Conservation (phyloP, 345 rosid species). For the Eucalyptus cloeziana region DNA sequence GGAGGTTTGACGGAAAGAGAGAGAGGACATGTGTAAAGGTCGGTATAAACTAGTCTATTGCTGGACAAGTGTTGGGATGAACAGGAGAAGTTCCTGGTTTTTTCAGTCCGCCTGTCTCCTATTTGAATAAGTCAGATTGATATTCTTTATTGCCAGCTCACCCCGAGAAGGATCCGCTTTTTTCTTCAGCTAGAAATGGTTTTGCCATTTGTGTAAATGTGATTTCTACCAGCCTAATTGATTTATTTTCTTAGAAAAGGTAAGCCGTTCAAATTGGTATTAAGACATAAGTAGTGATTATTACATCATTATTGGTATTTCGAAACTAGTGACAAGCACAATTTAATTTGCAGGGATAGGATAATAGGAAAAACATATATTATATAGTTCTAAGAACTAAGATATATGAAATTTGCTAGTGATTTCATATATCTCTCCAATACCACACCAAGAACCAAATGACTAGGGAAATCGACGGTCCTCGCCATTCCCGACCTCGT, state of each 20-base stretch:
- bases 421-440: not conserved
- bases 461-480: not conserved
- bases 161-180: not conserved
- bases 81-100: not conserved
- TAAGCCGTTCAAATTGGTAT: not conserved
- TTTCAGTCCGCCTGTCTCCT: not conserved
- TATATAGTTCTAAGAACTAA: not conserved
- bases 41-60: not conserved
- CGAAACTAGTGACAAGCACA: not conserved
- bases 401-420: not conserved
- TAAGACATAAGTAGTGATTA: not conserved
- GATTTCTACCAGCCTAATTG: not conserved
- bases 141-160: fast-evolving
- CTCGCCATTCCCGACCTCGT: fast-evolving
- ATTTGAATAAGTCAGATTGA: not conserved
- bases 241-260: not conserved
- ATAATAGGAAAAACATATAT: not conserved
- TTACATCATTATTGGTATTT: not conserved
- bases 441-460: not conserved
- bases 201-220: not conserved
- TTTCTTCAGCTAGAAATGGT: not conserved
- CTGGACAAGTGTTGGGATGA: not conserved
- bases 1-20: not conserved
- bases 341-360: fast-evolving
- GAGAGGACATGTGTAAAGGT: not conserved